Evolutionary conservation across 768 basidiomycete species (phyloP), one percentile per base, ranked within the genome.

Genomic region (Trichaptum fuscoviolaceum): DNA sequence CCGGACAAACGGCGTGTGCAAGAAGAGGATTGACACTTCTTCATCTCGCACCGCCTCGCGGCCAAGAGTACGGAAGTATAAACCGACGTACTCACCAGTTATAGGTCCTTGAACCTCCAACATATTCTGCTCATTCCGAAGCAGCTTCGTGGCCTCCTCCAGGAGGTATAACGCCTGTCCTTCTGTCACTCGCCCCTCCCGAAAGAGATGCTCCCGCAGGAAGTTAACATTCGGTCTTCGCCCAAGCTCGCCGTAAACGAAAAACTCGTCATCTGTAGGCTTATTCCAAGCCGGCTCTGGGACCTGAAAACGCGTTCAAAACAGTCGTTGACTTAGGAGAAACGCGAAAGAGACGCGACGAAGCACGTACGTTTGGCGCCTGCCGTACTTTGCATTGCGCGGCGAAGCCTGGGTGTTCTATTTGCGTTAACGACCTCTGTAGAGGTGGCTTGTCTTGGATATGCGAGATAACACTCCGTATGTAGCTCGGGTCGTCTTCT

Each of bases 141-240:
- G 78, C 35, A 95, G 71, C 64, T 85, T 82, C 4, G 88, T 89
- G 6, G 87, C 84, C 73, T 83, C 81, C 35, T 87, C 80, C 25
- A 98, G 76, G 68, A 98, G 96, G 73, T 86, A 89, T 63, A 96
- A 73, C 0, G 96, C 95, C 76, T 97, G 93, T 10, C 84, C 81
- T 73, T 96, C 93, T 0, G 88, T 90, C 71, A 97, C 73, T 20
- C 90, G 78, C 0, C 95, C 95, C 74, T 96, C 95, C 15, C 85
- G 82, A 75, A 92, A 89, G 79, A 98, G 96, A 76, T 98, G 96
- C 63, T 90, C 84, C 77, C 91, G 94, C 67, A 98, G 80, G 75
- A 91, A 93, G 0, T 84, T 83, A 64, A 89, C 84, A 73, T 94
- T 92, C 23, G 93, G 90, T 68, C 86, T 86, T 64, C 78, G 77